These are phyloP conservation scores for Carex kokanica DNA, from an alignment of 176 grass and related monocot species.

Conservation along the genomic window DNA sequence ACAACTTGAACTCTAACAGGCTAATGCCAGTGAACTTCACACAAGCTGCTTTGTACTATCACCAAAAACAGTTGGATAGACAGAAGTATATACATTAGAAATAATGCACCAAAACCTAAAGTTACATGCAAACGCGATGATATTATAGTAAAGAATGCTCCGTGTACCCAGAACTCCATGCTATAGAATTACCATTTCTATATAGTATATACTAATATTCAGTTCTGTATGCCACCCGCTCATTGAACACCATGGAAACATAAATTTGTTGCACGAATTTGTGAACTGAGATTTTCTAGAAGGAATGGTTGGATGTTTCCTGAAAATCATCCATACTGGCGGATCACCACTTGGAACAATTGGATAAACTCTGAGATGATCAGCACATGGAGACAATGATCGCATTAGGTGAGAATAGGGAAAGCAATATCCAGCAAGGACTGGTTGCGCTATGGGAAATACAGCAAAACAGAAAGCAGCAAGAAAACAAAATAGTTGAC, in stretches of 20 bases:
- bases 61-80: not conserved
- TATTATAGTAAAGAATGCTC: not conserved
- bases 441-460: not conserved
- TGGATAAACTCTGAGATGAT: not conserved
- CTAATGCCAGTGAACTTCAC: not conserved
- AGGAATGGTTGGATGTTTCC: not conserved
- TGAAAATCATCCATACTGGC: not conserved
- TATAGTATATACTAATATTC: not conserved
- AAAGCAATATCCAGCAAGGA: not conserved
- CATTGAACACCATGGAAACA: not conserved
- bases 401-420: not conserved
- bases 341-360: not conserved
- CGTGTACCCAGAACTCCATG: not conserved
- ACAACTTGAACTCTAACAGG: constrained; percentile 4
- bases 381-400: not conserved
- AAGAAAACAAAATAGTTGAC: not conserved
- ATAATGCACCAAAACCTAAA: not conserved
- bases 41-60: not conserved
- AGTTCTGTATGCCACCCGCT: not conserved
- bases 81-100: not conserved
- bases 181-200: not conserved
- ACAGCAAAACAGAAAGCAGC: not conserved
- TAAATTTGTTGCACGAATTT: not conserved
- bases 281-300: not conserved
- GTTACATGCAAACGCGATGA: not conserved